Evolutionary conservation across 495 filamentous ascomycete genomes (phyloP), one percentile per base, ranked within the genome.

Genomic region (Penicillium daleae): DNA sequence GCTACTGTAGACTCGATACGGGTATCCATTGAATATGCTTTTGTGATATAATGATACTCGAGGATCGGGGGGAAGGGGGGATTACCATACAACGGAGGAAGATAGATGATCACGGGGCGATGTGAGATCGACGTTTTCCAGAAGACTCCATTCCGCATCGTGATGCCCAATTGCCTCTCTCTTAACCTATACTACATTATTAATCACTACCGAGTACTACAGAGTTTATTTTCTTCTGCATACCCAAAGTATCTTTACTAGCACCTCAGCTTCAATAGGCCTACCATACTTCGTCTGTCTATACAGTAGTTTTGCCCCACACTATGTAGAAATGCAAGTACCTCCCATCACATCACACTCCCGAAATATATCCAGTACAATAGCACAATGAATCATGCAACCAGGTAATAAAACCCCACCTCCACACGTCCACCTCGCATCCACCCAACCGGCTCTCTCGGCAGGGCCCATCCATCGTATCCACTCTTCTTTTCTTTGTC

Each of bases 91-190:
- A 13, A 24, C 17, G 24, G 8, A 46, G 12, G 6, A 21, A 12
- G 40, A 22, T 46, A 19, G 40, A n/a, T 46, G 40, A 46, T 46
- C 6, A 46, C 22, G 46, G 13, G 46, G 39, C 17, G 17, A 26
- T 48, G 29, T 17, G 26, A 12, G 56, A 57, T 57, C 55, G 46
- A 31, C 39, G 39, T n/a, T n/a, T 57, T 57, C 39, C 27, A 33
- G 56, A 57, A 48, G 27, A 27, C 27, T 31, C 56, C 17, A 13
- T 13, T 12, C 13, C 4, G 37, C 26, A 48, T 39, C n/a, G 29
- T 19, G 21, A 44, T 29, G 8, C 39, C 32, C 17, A 21, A 21
- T n/a, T 50, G 46, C 22, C 3, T 50, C 29, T 9, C 12, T 17
- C 5, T 13, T 29, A n/a, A n/a, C n/a, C n/a, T n/a, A n/a, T n/a